Base-by-base conservation (phyloP, 2,329 filamentous ascomycete species). In the Didymosphaeria variabile region DNA sequence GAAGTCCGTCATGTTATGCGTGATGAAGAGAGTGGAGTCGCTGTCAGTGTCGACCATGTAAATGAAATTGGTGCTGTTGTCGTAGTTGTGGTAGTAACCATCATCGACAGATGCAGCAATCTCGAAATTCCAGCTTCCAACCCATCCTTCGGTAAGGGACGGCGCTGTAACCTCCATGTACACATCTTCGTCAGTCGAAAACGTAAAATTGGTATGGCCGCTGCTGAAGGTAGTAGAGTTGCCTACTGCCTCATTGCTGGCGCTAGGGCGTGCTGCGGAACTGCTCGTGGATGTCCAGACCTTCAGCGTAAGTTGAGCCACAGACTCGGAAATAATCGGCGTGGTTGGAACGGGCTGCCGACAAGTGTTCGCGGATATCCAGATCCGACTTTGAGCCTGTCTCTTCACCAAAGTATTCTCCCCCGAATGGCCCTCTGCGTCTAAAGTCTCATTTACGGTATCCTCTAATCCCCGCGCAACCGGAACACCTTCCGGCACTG, bases 311-410 rank as follows among this genome's bases (percentile, higher is more conserved):
- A 98, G 85, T 70, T 97, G 93, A 13, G 91, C 86, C 1, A 81
- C 76, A 15, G 68, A 69, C 15, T 79, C 77, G 55, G 79, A 82
- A 26, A 81, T 80, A 12, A 81, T 79, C 1, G 81, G 81, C 9
- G 79, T 80, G 44, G 85, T 86, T 44, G 84, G 82, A 21, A 79
- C 75, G 13, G 94, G 95, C 70, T 96, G 93, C 29, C 87, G 79
- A 77, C 95, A 99, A 0, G 92, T 94, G 67, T 93, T 98, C 46
- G 93, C 88, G 2, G 93, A 93, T 57, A 99, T 85, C 77, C 91
- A 97, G 3, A 98, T 82, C 17, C 78, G 77, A 26, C 78, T 73
- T 26, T 73, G 71, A 32, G 69, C 56, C 45, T 77, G 75, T 26
- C 73, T 68, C 51, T 69, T 73, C 29, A 60, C 58, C 57, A 72